These are phyloP conservation scores for Parasitella parasitica DNA, from an alignment of 371 early-diverging fungal genomes.

Conservation along the genomic window DNA sequence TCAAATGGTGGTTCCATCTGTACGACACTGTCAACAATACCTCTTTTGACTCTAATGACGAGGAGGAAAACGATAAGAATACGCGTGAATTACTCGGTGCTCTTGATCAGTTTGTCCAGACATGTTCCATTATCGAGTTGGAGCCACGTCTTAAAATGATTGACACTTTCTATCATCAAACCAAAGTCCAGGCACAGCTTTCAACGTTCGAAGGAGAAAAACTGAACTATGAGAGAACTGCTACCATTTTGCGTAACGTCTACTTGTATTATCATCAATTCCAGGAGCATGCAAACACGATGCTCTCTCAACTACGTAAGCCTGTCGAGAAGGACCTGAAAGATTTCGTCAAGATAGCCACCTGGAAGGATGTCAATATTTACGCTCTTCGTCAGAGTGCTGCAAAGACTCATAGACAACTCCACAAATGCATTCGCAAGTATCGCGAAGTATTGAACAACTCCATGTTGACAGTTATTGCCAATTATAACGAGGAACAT, in stretches of 20 bases:
- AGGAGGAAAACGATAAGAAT: slow-evolving; percentile 29
- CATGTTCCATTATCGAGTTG: slow-evolving; percentile 84
- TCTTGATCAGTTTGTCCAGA: slow-evolving; percentile 81
- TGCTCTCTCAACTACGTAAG: slow-evolving; percentile 59
- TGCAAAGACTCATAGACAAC: slow-evolving; percentile 84
- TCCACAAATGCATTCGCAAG: slow-evolving; percentile 87
- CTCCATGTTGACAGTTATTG: slow-evolving; percentile 78
- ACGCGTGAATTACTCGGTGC: slow-evolving; percentile 52
- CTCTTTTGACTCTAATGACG: slow-evolving; percentile 25
- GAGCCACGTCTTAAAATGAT: slow-evolving; percentile 77
- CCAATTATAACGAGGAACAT: slow-evolving; percentile 57
- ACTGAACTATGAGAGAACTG: slow-evolving; percentile 24
- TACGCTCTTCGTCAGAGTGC: slow-evolving; percentile 90
- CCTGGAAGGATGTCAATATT: slow-evolving; percentile 97
- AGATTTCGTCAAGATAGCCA: slow-evolving; percentile 92
- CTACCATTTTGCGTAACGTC: slow-evolving; percentile 56
- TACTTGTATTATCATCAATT: slow-evolving; percentile 84
- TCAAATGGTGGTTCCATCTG: slow-evolving; percentile 89
- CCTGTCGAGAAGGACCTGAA: slow-evolving; percentile 88
- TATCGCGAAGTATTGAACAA: slow-evolving; percentile 76
- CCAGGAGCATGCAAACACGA: slow-evolving; percentile 49
- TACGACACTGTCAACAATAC: slow-evolving; percentile 57
- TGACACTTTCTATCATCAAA: slow-evolving; percentile 69
- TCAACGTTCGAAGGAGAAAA: slow-evolving; percentile 24
- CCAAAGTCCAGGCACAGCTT: slow-evolving; percentile 37